These are phyloP conservation scores for Monosporascus sp. DNA, from an alignment of 2,329 filamentous ascomycete genomes.

Conservation along the genomic window DNA sequence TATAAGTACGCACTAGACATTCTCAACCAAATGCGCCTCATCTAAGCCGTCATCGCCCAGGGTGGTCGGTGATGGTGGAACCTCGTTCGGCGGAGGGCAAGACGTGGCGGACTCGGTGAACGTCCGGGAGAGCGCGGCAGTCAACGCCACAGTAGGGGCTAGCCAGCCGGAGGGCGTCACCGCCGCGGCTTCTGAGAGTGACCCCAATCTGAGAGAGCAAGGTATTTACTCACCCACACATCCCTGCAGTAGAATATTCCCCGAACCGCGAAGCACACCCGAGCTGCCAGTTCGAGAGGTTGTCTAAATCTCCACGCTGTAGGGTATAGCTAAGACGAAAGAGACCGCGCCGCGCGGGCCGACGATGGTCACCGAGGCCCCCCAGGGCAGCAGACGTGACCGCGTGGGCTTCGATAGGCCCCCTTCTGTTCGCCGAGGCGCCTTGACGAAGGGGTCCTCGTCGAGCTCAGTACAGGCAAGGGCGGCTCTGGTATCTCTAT, in stretches of 20 bases:
- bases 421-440: constrained; percentile 35
- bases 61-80: constrained; percentile 32
- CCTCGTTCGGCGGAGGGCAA: constrained; percentile 34
- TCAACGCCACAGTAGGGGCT: constrained; percentile 24
- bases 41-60: constrained; percentile 11
- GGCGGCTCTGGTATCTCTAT: constrained; percentile 36
- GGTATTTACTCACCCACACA: constrained; percentile 18
- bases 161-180: constrained; percentile 15
- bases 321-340: constrained; percentile 47
- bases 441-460: constrained; percentile 33
- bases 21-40: constrained; percentile 9
- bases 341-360: constrained; percentile 39
- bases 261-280: neutral
- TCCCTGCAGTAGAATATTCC: neutral
- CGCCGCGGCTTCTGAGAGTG: constrained; percentile 11
- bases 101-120: constrained; percentile 42
- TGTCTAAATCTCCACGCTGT: constrained; percentile 37
- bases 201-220: constrained; percentile 32
- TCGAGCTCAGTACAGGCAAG: constrained; percentile 36
- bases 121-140: constrained; percentile 41
- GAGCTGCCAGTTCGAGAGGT: constrained; percentile 15
- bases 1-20: constrained; percentile 25
- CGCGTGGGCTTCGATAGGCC: constrained; percentile 36
- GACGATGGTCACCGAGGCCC: constrained; percentile 11
- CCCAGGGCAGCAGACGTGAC: constrained; percentile 34